phyloP scores from a whole-genome alignment of 2,329 filamentous ascomycete species.

The Stenocarpella maydis region DNA sequence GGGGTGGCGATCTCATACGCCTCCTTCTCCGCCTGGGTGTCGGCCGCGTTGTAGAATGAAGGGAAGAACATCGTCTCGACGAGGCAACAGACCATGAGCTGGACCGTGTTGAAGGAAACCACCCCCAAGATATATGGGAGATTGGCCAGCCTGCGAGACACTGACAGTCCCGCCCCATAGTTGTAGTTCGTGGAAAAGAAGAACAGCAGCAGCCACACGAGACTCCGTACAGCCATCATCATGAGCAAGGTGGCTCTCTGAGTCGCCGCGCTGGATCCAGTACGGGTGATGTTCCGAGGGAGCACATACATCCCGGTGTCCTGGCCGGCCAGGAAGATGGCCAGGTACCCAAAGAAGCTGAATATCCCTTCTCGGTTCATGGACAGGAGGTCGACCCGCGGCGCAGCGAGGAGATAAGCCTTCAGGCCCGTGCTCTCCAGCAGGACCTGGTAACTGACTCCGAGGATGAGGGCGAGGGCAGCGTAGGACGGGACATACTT shows the following conservation, averaged over 20 bases:
- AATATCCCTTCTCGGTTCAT: conserved; percentile 97
- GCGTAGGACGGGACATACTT: conserved; percentile 79
- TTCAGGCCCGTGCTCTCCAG: conserved; percentile 83
- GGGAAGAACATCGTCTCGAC: conserved; percentile 85
- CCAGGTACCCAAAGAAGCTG: conserved; percentile 91
- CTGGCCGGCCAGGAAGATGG: conserved; percentile 92
- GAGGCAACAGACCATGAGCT: conserved; percentile 79
- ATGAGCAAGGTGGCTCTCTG: conserved; percentile 67
- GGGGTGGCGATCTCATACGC: conserved; percentile 78
- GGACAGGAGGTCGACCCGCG: conserved; percentile 79
- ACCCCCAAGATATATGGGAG: conserved; percentile 95
- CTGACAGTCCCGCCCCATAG: conserved; percentile 76
- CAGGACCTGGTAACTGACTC: conserved; percentile 74
- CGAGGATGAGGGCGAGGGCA: conserved; percentile 74
- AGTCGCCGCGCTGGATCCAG: conserved; percentile 50
- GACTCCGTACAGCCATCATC: conserved; percentile 70
- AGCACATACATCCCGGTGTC: conserved; percentile 83
- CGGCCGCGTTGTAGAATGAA: conserved; percentile 66
- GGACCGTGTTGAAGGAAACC: conserved; percentile 86
- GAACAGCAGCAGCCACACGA: conserved; percentile 76
- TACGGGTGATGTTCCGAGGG: conserved; percentile 62
- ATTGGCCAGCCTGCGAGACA: conserved; percentile 91
- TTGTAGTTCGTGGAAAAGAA: conserved; percentile 71
- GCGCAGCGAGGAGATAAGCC: conserved; percentile 82
- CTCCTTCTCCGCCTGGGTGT: conserved; percentile 66